Evolutionary conservation across 371 early-diverging fungal species (phyloP).

Genomic region (Circinella minor): DNA sequence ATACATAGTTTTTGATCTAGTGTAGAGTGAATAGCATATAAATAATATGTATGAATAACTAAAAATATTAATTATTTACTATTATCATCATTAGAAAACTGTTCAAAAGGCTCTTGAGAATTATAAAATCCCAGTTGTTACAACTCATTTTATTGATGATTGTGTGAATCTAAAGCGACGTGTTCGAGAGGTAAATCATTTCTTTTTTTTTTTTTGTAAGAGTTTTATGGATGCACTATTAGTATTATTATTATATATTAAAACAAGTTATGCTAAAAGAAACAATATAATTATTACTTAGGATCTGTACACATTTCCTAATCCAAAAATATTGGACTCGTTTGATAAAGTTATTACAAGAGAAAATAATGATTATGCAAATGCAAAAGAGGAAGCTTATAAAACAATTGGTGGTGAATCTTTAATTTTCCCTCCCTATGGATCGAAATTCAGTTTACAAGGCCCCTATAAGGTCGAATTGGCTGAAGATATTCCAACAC

Average conservation of each 20-base stretch:
- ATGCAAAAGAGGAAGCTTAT: no score
- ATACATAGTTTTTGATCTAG: not conserved
- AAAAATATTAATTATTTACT: not conserved
- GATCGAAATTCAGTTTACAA: not conserved
- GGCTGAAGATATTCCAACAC: not conserved
- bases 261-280: no score
- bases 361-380: no score
- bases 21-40: not conserved
- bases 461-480: slow-evolving; percentile 18
- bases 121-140: slow-evolving; percentile 58
- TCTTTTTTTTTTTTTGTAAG: no score
- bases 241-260: no score
- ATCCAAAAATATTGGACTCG: no score
- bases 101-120: slow-evolving; percentile 43
- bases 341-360: no score
- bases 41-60: not conserved
- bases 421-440: slow-evolving; percentile 21
- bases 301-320: no score
- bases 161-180: slow-evolving; percentile 62
- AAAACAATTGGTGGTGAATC: no score
- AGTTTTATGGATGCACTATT: no score
- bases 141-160: slow-evolving; percentile 84
- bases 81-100: not conserved
- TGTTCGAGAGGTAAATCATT: slow-evolving; percentile 48
- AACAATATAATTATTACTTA: no score